Evolutionary conservation across 2,329 filamentous ascomycete species (phyloP).

Genomic region (Colletotrichum neosansevieriae): DNA sequence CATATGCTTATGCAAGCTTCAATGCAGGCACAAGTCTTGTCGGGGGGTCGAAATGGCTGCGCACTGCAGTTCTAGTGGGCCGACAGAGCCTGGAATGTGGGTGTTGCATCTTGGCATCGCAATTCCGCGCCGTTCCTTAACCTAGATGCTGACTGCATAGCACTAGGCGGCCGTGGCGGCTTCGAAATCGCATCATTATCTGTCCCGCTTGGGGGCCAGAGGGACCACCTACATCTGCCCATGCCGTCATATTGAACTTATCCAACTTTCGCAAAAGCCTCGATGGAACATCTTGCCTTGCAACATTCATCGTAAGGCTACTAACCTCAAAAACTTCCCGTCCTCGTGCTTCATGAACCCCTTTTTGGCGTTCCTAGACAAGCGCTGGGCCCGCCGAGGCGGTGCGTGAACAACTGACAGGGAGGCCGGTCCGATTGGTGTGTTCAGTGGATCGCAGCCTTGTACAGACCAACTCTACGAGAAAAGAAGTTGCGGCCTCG

Average conservation of each 20-base stretch:
- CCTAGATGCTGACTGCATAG: constrained; percentile 12
- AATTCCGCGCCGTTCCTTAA: constrained; percentile 7
- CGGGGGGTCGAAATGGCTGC: constrained; percentile 2
- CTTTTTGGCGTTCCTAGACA: neutral
- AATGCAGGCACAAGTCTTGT: constrained; percentile 33
- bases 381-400: constrained; percentile 5
- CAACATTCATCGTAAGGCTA: constrained; percentile 5
- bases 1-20: constrained; percentile 19
- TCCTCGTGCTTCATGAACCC: constrained; percentile 1
- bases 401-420: constrained; percentile 2
- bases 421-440: constrained; percentile 9
- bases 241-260: constrained; percentile 18
- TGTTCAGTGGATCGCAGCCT: constrained; percentile 24
- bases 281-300: neutral
- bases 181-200: constrained; percentile 2
- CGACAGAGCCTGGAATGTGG: constrained; percentile 15
- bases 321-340: neutral
- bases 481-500: neutral
- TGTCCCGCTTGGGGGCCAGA: constrained; percentile 1
- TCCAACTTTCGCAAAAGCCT: constrained; percentile 7
- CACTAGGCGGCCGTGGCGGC: neutral
- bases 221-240: constrained; percentile 4
- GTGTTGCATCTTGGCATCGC: constrained; percentile 30
- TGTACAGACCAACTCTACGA: neutral
- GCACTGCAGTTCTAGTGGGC: constrained; percentile 4